Percentiles rank a stretch among this genome's conserved stretches.
These are phyloP conservation scores for Ophiostoma piceae DNA, from an alignment of 2,329 filamentous ascomycete species.

Conservation along the genomic window DNA sequence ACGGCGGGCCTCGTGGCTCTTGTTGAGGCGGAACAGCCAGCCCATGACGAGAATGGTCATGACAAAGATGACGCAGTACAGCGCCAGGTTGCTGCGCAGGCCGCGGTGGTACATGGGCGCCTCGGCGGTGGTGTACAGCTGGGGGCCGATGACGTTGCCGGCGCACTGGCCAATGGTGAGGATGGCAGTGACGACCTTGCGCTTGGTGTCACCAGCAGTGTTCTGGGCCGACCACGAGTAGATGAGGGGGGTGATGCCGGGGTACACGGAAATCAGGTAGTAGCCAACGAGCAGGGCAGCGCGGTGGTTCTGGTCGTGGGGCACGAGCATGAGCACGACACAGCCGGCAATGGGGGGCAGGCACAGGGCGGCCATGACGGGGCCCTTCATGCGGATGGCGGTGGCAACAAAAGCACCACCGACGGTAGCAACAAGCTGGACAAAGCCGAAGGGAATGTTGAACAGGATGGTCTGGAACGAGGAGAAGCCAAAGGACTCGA, in stretches of 20 bases:
- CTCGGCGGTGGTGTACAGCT: slow-evolving; percentile 55
- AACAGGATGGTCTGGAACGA: slow-evolving; percentile 48
- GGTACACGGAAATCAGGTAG: slow-evolving; percentile 27
- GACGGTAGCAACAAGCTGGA: slow-evolving; percentile 52
- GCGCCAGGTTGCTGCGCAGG: slow-evolving; percentile 52
- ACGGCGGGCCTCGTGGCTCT: slow-evolving; percentile 21
- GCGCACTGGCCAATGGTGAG: slow-evolving; percentile 61
- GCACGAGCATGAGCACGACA: slow-evolving; percentile 30
- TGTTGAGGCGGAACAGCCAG: slow-evolving; percentile 23
- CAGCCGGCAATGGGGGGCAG: slow-evolving; percentile 32
- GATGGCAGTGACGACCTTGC: slow-evolving; percentile 61
- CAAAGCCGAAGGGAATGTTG: slow-evolving; percentile 52
- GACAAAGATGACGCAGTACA: slow-evolving; percentile 36
- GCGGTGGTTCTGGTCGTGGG: slow-evolving; percentile 25
- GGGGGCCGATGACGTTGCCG: slow-evolving; percentile 59
- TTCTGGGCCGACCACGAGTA: slow-evolving; percentile 59
- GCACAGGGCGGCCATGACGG: slow-evolving; percentile 37
- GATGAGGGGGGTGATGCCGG: slow-evolving; percentile 47
- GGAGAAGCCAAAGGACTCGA: slow-evolving; percentile 48
- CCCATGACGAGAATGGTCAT: slow-evolving; percentile 16
- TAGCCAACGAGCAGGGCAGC: slow-evolving; percentile 33
- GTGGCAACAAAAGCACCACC: slow-evolving; percentile 53
- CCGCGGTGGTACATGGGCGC: slow-evolving; percentile 54
- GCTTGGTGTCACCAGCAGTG: slow-evolving; percentile 65
- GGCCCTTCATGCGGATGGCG: slow-evolving; percentile 50